phyloP scores from a whole-genome alignment of 305 asterid genomes.

The Striga hermonthica region DNA sequence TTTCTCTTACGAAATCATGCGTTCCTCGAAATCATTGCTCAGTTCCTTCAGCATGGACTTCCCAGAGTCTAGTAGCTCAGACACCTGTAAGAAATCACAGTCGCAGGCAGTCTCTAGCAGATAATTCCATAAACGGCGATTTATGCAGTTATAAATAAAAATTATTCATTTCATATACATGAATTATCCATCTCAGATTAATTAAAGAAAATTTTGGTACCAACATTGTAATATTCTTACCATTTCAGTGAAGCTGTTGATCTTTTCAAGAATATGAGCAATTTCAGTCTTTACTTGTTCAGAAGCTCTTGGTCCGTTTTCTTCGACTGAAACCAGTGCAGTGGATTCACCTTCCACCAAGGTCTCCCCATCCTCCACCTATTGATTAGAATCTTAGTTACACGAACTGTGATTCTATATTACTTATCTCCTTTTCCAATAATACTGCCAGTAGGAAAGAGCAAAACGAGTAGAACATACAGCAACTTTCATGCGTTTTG shows the following conservation, averaged over 20 bases:
- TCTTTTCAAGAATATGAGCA: slow-evolving; percentile 75
- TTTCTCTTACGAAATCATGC: slow-evolving; percentile 61
- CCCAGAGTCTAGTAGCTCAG: slow-evolving; percentile 88
- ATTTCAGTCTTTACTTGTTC: slow-evolving; percentile 70
- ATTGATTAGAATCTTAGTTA: slow-evolving; percentile 19
- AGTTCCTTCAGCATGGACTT: slow-evolving; percentile 80
- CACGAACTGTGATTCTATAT: slow-evolving; percentile 13
- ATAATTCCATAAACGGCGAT: slow-evolving; percentile 19
- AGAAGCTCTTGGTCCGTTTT: slow-evolving; percentile 46
- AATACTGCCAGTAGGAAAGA: slow-evolving; percentile 18
- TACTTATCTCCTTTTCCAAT: slow-evolving; percentile 18
- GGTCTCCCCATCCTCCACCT: slow-evolving; percentile 45
- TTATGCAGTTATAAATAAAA: slow-evolving; percentile 9
- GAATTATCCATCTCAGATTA: slow-evolving; percentile 10
- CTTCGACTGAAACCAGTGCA: slow-evolving; percentile 51
- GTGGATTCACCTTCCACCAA: slow-evolving; percentile 39
- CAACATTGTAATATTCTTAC: slow-evolving; percentile 37
- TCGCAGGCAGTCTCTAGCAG: slow-evolving; percentile 27
- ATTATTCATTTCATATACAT: slow-evolving; percentile 19
- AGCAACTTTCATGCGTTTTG: slow-evolving; percentile 60
- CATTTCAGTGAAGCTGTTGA: slow-evolving; percentile 67
- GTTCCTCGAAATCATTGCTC: slow-evolving; percentile 77
- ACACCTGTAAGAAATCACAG: slow-evolving; percentile 50
- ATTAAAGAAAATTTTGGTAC: slow-evolving; percentile 1
- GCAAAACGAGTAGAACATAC: slow-evolving; percentile 45